Evolutionary conservation across 208 protist species (phyloP).

Genomic region (Leishmania mexicana): DNA sequence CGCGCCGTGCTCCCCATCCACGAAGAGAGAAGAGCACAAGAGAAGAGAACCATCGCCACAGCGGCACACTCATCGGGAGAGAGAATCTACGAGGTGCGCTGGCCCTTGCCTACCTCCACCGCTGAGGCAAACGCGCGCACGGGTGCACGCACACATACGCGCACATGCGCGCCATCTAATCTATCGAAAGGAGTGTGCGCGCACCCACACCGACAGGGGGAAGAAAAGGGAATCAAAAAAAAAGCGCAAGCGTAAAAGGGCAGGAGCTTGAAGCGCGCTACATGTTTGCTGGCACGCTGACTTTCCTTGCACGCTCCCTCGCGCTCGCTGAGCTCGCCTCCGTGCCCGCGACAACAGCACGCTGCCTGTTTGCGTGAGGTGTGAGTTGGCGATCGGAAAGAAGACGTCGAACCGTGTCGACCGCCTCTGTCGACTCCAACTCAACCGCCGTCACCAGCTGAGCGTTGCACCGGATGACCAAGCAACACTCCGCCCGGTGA

Average conservation of each 20-base stretch:
- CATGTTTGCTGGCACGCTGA: not conserved
- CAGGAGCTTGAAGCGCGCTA: not conserved
- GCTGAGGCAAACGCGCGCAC: not conserved
- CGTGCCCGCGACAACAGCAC: not conserved
- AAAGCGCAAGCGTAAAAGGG: not conserved
- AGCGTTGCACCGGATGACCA: slow-evolving; percentile 52
- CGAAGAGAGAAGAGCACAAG: not conserved
- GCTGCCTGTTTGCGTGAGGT: not conserved
- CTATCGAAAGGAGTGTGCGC: not conserved
- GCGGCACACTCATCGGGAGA: not conserved
- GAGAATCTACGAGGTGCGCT: not conserved
- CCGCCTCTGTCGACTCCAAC: slow-evolving; percentile 51
- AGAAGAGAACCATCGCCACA: not conserved
- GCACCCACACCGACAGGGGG: not conserved
- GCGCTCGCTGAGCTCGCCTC: not conserved
- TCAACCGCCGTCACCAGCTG: slow-evolving; percentile 58
- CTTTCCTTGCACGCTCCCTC: not conserved
- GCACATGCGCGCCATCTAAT: slow-evolving; percentile 6
- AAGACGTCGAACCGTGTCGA: slow-evolving; percentile 15
- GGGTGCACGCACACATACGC: not conserved
- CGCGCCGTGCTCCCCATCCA: not conserved
- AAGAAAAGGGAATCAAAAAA: not conserved
- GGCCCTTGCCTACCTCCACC: not conserved
- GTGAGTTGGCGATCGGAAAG: not conserved
- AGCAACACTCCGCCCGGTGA: slow-evolving; percentile 45